Evolutionary conservation across 805 yeast genomes (phyloP).

Genomic region (Hanseniaspora singularis): DNA sequence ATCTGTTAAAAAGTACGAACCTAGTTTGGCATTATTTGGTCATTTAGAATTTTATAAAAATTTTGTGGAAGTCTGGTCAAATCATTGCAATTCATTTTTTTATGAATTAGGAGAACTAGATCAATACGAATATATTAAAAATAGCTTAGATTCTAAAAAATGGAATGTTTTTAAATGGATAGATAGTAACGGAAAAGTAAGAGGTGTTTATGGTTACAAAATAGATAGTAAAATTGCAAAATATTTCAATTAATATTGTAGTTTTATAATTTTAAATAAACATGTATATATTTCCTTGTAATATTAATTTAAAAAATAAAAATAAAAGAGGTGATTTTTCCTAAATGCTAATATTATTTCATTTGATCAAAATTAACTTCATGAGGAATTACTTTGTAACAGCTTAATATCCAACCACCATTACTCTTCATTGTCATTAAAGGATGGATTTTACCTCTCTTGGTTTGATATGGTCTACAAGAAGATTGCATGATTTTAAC

Average conservation of each 20-base stretch:
- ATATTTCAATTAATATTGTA: conserved; percentile 17
- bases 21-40: conserved; percentile 68
- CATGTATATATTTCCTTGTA: no score
- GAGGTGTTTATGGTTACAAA: conserved; percentile 59
- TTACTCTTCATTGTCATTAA: conserved; percentile 85
- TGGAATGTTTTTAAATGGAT: conserved; percentile 42
- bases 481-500: conserved; percentile 74
- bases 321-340: background rate
- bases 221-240: conserved; percentile 16
- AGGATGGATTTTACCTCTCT: conserved; percentile 91
- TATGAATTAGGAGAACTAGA: conserved; percentile 60
- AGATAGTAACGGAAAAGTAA: conserved; percentile 41
- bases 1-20: conserved; percentile 67
- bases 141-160: conserved; percentile 19
- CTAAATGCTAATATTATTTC: background rate
- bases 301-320: no score
- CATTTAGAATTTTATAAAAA: conserved; percentile 56
- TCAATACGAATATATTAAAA: conserved; percentile 41
- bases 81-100: conserved; percentile 41
- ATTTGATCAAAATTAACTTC: background rate
- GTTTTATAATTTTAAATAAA: no score
- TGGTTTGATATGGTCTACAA: conserved; percentile 79
- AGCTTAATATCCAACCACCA: conserved; percentile 79
- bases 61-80: conserved; percentile 37
- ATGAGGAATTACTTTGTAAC: conserved; percentile 62